phyloP scores from a whole-genome alignment of 768 basidiomycete species.

The Termitomyces sp. region DNA sequence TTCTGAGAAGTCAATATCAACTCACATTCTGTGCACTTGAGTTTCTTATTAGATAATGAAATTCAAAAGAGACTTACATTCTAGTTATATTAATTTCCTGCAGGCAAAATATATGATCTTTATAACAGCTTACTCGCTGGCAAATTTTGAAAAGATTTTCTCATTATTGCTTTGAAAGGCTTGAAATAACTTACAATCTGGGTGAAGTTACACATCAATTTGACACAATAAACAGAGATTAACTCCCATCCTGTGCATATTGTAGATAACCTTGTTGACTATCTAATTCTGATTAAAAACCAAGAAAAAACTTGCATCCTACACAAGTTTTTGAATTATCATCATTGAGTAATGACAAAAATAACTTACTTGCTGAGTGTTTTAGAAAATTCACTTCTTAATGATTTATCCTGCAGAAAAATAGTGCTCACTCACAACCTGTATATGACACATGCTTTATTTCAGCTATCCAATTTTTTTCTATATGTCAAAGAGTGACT shows the following conservation, averaged over 20 bases:
- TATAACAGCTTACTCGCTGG: not conserved
- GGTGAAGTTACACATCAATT: not conserved
- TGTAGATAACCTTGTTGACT: not conserved
- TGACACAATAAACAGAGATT: not conserved
- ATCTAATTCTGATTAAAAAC: not conserved
- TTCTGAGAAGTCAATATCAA: not conserved
- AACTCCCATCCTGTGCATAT: not conserved
- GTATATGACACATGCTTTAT: too few relatives aligned
- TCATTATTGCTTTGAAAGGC: not conserved
- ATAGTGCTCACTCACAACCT: not conserved
- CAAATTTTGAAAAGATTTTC: not conserved
- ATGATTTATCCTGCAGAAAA: not conserved
- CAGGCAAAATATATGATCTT: not conserved
- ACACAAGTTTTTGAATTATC: not conserved
- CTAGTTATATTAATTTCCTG: not conserved
- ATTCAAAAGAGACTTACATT: not conserved
- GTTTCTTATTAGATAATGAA: not conserved
- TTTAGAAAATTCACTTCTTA: too few relatives aligned
- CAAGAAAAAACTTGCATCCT: not conserved
- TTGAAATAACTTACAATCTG: not conserved
- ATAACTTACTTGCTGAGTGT: not conserved
- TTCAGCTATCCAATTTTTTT: not conserved
- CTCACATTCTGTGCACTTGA: not conserved
- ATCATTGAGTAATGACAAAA: too few relatives aligned
- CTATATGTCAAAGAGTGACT: not conserved